A percentile compares a stretch with the other conserved stretches of the same genome.
Evolutionary conservation across 805 yeast genomes (phyloP).

Genomic region (Metschnikowia noctiluminum): DNA sequence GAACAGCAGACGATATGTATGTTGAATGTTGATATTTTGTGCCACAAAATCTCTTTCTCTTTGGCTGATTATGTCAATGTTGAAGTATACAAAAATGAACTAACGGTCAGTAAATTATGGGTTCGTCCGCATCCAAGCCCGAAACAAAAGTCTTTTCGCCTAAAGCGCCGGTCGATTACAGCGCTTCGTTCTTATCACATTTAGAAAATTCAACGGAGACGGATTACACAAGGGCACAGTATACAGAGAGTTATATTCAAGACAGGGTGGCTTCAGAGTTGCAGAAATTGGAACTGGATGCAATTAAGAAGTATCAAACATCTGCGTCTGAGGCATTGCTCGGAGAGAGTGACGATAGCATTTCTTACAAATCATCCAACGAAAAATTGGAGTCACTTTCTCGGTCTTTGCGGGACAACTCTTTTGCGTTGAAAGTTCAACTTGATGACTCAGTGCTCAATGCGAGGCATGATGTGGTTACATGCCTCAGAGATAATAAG

Average conservation of each 20-base stretch:
- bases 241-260: slow-evolving; percentile 63
- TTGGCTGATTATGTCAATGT: too few species aligned
- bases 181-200: slow-evolving; percentile 59
- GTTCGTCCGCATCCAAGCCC: slow-evolving; percentile 57
- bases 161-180: slow-evolving; percentile 63
- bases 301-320: slow-evolving; percentile 49
- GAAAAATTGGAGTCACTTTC: slow-evolving; percentile 42
- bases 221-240: slow-evolving; percentile 68
- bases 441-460: slow-evolving; percentile 37
- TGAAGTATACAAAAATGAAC: neutral
- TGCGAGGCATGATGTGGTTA: slow-evolving; percentile 49
- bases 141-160: slow-evolving; percentile 68
- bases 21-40: neutral
- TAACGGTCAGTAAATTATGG: slow-evolving; percentile 39
- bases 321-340: slow-evolving; percentile 44
- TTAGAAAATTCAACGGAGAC: slow-evolving; percentile 63
- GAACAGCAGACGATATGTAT: neutral
- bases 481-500: slow-evolving; percentile 60
- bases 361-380: slow-evolving; percentile 31
- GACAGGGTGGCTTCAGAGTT: slow-evolving; percentile 60
- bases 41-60: too few species aligned
- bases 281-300: slow-evolving; percentile 49
- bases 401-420: slow-evolving; percentile 32
- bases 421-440: slow-evolving; percentile 30
- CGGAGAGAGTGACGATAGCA: slow-evolving; percentile 29